Base-by-base conservation (phyloP, 805 yeast species). In the Wickerhamomyces hampshirensis region DNA sequence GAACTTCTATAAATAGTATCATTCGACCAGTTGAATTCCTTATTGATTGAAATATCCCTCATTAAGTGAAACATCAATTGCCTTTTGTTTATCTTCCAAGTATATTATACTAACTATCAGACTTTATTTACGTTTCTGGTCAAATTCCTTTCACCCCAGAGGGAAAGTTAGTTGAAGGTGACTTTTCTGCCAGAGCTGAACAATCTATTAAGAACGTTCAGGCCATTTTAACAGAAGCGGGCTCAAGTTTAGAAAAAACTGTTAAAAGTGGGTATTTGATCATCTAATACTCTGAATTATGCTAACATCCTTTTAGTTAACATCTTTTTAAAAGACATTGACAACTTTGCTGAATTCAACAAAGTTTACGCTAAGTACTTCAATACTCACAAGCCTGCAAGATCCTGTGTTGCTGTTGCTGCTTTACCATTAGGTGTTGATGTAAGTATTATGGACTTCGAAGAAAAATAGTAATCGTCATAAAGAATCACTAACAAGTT, bases 331-430 rank as follows among this genome's bases (percentile, higher is more conserved):
- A 80, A 95, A 42, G 96, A 93, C 64, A 91, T 93, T 82, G 68
- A 69, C 53, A 75, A 83, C 59, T 93, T 93, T 57, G 86, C 75
- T 43, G 83, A 76, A 46, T 84, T 93, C 70, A 93, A 93, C 69
- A 73, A 70, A 48, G 95, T 85, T 35, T 93, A 93, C 66, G 78
- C 77, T 34, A 60, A 80, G 62, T 80, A 84, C 65, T 86, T 86
- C 68, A 72, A 59, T 55, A 68, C 64, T 31, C 91, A 82, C 67
- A 83, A 82, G 62, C 98, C 98, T 30, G 98, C 98, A 27, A 86
- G 98, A 75, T 85, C 97, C 2, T 93, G 97, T 71, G 95, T 93
- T 52, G 97, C 97, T 30, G 98, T 89, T 45, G 81, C 80, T 64
- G 79, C 77, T 45, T 79, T 93, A 52, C 98, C 98, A 43, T 75